Conservation (phyloP, 139 green algal genomes). For the Picochlorum sp. region DNA sequence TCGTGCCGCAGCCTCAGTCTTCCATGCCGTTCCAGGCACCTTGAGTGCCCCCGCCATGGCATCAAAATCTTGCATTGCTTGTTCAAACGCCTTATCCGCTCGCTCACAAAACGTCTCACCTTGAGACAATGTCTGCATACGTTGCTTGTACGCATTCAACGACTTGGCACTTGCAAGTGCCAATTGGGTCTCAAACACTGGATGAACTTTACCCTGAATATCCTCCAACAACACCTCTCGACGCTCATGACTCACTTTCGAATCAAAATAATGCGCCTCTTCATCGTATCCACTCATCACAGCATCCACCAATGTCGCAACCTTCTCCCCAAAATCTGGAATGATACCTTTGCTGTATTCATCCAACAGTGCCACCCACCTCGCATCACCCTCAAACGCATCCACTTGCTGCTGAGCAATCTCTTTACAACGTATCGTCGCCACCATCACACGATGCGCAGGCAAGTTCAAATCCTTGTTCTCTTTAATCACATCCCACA, state of each 20-base stretch:
- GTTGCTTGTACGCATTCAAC: slow-evolving; percentile 29
- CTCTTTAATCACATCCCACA: slow-evolving; percentile 83
- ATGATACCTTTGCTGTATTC: slow-evolving; percentile 36
- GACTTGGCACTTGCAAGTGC: slow-evolving; percentile 27
- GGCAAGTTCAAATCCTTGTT: slow-evolving; percentile 97
- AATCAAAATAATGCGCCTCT: slow-evolving; percentile 85
- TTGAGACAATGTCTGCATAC: not conserved
- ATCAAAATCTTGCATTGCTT: slow-evolving; percentile 31
- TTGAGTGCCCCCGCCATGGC: slow-evolving; percentile 9
- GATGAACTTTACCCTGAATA: slow-evolving; percentile 36
- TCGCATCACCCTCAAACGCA: slow-evolving; percentile 43
- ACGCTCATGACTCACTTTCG: slow-evolving; percentile 50
- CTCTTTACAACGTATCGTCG: slow-evolving; percentile 89
- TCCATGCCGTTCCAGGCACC: slow-evolving; percentile 24
- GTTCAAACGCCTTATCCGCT: slow-evolving; percentile 3
- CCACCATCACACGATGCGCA: slow-evolving; percentile 97
- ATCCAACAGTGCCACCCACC: slow-evolving; percentile 42
- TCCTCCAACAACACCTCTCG: slow-evolving; percentile 47
- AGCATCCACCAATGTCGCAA: slow-evolving; percentile 38
- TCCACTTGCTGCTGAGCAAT: slow-evolving; percentile 64
- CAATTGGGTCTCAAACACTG: slow-evolving; percentile 46
- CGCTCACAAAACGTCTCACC: slow-evolving; percentile 16
- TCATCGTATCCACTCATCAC: slow-evolving; percentile 61
- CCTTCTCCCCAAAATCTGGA: slow-evolving; percentile 48
- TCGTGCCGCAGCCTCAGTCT: slow-evolving; percentile 3